Percentiles rank a stretch among this genome's conserved stretches.
Conservation (phyloP, 2,329 filamentous ascomycete genomes). For the Sclerotinia sclerotiorum region DNA sequence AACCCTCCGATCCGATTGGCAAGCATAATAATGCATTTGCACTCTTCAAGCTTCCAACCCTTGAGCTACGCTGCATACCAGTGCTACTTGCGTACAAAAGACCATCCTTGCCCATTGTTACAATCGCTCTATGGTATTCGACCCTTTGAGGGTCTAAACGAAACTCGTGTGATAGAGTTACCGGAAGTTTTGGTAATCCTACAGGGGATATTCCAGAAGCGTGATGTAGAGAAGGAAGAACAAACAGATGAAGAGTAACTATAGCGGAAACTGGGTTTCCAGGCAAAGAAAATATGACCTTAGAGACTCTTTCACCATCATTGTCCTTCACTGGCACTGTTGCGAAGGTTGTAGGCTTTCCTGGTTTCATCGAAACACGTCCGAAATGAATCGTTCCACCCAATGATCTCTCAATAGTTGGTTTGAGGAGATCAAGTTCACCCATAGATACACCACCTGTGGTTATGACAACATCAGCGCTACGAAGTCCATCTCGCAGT, state of each 20-base stretch:
- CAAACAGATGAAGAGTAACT: slow-evolving; percentile 92
- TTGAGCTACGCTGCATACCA: slow-evolving; percentile 84
- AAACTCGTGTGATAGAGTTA: slow-evolving; percentile 71
- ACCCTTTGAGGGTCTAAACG: slow-evolving; percentile 70
- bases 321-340: slow-evolving; percentile 71
- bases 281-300: slow-evolving; percentile 83
- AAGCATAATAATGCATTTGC: slow-evolving; percentile 85
- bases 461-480: slow-evolving; percentile 81
- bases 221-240: slow-evolving; percentile 81
- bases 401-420: slow-evolving; percentile 85
- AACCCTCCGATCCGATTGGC: slow-evolving; percentile 61
- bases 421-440: slow-evolving; percentile 93
- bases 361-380: slow-evolving; percentile 95
- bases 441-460: slow-evolving; percentile 97
- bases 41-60: slow-evolving; percentile 82
- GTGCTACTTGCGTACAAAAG: slow-evolving; percentile 74
- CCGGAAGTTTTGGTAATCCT: slow-evolving; percentile 72
- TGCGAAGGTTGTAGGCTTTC: slow-evolving; percentile 96
- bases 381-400: slow-evolving; percentile 96
- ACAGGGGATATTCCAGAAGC: slow-evolving; percentile 65
- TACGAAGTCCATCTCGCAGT: slow-evolving; percentile 71
- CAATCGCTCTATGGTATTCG: slow-evolving; percentile 87
- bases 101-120: slow-evolving; percentile 66
- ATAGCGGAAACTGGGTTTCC: slow-evolving; percentile 93
- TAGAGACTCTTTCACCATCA: slow-evolving; percentile 57